phyloP scores from a whole-genome alignment of 2,329 filamentous ascomycete genomes.

The Berkeleyomyces basicola region DNA sequence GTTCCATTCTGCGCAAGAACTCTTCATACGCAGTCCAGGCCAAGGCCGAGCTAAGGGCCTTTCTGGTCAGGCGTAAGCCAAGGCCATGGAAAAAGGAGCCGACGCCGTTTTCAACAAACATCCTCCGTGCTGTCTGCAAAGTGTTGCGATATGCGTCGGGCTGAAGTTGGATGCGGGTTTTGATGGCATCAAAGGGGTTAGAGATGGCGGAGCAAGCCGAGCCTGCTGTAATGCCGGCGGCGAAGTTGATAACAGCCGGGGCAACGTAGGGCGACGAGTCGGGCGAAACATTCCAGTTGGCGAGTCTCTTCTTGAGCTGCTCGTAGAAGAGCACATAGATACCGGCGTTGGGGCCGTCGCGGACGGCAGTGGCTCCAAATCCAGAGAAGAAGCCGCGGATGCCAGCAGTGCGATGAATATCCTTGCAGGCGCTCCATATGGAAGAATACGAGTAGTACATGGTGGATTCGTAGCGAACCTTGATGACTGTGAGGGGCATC shows the following conservation, averaged over 20 bases:
- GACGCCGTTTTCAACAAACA: constrained; percentile 68
- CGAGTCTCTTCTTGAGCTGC: constrained; percentile 52
- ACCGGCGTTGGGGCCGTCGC: constrained; percentile 93
- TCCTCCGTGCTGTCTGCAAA: constrained; percentile 55
- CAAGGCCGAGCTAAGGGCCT: constrained; percentile 83
- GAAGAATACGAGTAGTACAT: constrained; percentile 68
- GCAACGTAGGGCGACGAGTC: constrained; percentile 9
- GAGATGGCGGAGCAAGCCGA: constrained; percentile 73
- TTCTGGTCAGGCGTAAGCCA: constrained; percentile 71
- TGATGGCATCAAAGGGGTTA: constrained; percentile 93
- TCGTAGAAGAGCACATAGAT: constrained; percentile 93
- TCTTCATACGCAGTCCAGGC: constrained; percentile 98
- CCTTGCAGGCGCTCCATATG: constrained; percentile 50
- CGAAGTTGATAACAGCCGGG: constrained; percentile 54
- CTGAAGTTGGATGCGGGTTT: constrained; percentile 85
- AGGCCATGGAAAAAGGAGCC: constrained; percentile 74
- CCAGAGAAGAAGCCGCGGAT: constrained; percentile 78
- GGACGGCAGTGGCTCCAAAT: constrained; percentile 80
- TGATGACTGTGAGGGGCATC: constrained; percentile 93
- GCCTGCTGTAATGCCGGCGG: constrained; percentile 65
- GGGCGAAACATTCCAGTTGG: constrained; percentile 15
- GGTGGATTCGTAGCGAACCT: constrained; percentile 85
- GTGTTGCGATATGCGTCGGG: constrained; percentile 71
- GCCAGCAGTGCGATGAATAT: constrained; percentile 60
- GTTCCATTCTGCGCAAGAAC: constrained; percentile 54